Percentiles rank a stretch among this genome's conserved stretches.
Conservation (phyloP, 495 filamentous ascomycete species). For the Penicillium odoratum region DNA sequence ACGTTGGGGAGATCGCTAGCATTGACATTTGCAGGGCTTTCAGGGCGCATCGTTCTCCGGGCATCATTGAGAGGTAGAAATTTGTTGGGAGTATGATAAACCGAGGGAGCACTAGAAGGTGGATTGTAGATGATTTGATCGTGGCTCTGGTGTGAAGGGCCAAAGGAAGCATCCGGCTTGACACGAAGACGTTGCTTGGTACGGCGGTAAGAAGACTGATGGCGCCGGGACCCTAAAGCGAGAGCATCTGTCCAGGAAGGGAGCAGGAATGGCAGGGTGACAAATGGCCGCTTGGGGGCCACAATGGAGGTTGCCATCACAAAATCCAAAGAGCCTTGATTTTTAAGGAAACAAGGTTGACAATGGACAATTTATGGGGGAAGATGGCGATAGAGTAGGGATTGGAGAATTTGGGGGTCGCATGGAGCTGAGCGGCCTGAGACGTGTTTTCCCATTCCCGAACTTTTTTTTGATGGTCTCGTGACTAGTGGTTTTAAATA, state of each 20-base stretch:
- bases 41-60: slow-evolving; percentile 57
- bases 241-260: slow-evolving; percentile 39
- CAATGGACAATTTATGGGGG: not conserved
- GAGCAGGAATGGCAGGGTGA: slow-evolving; percentile 44
- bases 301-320: slow-evolving; percentile 36
- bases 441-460: slow-evolving; percentile 7
- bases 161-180: slow-evolving; percentile 72
- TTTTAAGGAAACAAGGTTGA: not conserved
- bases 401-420: not conserved
- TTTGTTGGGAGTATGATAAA: slow-evolving; percentile 82
- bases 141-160: slow-evolving; percentile 41
- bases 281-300: slow-evolving; percentile 39
- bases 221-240: slow-evolving; percentile 42
- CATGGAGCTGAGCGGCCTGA: not conserved
- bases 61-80: slow-evolving; percentile 84
- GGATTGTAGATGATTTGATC: slow-evolving; percentile 92
- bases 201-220: slow-evolving; percentile 69
- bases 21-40: slow-evolving; percentile 20
- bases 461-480: slow-evolving; percentile 32
- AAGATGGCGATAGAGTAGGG: not conserved
- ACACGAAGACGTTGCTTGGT: slow-evolving; percentile 71
- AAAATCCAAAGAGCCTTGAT: not conserved
- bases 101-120: slow-evolving; percentile 76
- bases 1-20: slow-evolving; percentile 54
- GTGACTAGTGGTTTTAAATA: slow-evolving; percentile 18